Base-by-base conservation (phyloP, 2,329 filamentous ascomycete species). In the Aspergillus viridinutans region DNA sequence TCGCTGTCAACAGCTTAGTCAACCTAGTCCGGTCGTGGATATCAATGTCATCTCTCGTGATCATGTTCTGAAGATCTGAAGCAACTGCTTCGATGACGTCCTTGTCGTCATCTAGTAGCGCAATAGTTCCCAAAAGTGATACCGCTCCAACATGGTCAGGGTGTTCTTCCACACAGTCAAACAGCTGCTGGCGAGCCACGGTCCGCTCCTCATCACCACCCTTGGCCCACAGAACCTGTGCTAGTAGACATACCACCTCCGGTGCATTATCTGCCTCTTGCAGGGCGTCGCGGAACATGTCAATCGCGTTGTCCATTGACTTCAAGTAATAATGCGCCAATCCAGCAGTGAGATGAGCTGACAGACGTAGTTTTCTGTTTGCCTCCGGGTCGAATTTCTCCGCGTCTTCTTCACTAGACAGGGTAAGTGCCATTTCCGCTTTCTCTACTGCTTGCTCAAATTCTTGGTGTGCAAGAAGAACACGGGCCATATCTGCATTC, bases 151-250 rank as follows among this genome's bases (percentile, higher is more conserved):
- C 83, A 63, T 97, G 92, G 1, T 86, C 83, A 0, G 90, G 85
- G 51, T 89, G 78, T 52, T 80, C 82, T 65, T 92, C 90, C 12
- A 96, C 87, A 38, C 89, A 87, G 14, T 87, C 86, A 67, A 96
- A 93, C 0, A 99, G 81, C 61, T 90, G 84, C 53, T 89, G 86
- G 3, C 91, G 84, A 17, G 93, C 92, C 59, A 89, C 85, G 51
- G 87, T 85, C 49, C 88, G 85, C 55, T 92, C 89, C 0, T 86
- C 81, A 6, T 88, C 84, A 0, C 86, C 85, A 8, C 90, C 92
- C 62, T 90, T 91, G 0, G 92, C 92, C 93, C 94, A 99, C 0
- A 97, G 81, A 0, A 97, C 90, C 73, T 97, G 91, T 0, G 92
- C 90, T 12, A 97, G 80, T 12, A 97, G 80, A 67, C 92, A 97